Base-by-base conservation (phyloP, 179 eudicot genomes). In the Amaranthus tricolor region DNA sequence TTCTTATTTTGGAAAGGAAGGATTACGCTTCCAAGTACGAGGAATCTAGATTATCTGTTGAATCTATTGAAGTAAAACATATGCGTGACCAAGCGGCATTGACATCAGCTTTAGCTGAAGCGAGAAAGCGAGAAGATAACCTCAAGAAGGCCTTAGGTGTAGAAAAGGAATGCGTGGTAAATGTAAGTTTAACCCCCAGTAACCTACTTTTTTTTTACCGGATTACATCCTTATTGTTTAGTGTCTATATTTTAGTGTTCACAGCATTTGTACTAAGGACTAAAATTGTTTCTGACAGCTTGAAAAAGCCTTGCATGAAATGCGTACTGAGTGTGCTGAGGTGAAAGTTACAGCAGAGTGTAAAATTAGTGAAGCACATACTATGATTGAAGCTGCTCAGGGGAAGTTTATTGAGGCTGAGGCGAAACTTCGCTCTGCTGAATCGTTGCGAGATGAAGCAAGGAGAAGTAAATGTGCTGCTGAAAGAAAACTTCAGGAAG, bases 241-340 rank as follows among this genome's bases (percentile, higher is more conserved):
- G 16, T 51, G 15, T n/a, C 51, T 40, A 12, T 24, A 31, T 70
- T 12, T 45, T 31, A n/a, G 6, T 56, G 12, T 16, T 16, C 63
- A 6, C 8, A 59, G n/a, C 45, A 21, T 14, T 31, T 53, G n/a
- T 21, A 52, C 31, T 74, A 15, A 69, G 7, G 43, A 31, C 4
- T 47, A 43, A 13, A 70, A 66, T 65, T 63, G 24, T 44, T 70
- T 16, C 21, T 71, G 74, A 76, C 78, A 94, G 98, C 78, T 90
- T 83, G 98, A 94, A 87, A 94, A 94, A 80, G 80, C 98, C 21
- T 80, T 94, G 87, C 98, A 87, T 73, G 98, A 94, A 90, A 84
- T 94, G 95, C 96, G 97, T 49, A 86, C 89, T 21, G 98, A 94
- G 80, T 87, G 79, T 85, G 96, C 97, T 11, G 97, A 92, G 82